Conservation (phyloP, 345 rosid genomes). For the Brassica incana region DNA sequence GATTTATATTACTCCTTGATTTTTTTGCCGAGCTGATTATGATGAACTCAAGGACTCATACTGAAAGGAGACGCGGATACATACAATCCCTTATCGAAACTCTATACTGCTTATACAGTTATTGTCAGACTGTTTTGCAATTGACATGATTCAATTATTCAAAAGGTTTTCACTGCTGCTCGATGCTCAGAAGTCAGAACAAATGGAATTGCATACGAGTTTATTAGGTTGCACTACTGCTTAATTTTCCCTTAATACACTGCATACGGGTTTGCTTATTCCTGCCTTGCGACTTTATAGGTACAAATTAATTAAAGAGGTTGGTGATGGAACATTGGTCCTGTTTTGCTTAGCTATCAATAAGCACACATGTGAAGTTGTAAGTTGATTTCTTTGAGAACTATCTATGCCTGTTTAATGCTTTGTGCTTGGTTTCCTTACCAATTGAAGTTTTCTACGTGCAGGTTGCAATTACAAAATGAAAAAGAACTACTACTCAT, state of each 20-base stretch:
- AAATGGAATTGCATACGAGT: background rate
- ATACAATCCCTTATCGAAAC: background rate
- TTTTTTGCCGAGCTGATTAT: background rate
- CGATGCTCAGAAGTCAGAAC: background rate
- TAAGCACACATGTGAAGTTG: conserved; percentile 92
- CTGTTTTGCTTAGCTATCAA: conserved; percentile 83
- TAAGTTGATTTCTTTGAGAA: conserved; percentile 41
- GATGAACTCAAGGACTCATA: background rate
- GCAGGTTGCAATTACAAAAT: conserved; percentile 93
- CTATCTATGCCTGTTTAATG: background rate
- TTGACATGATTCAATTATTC: background rate
- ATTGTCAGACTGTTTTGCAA: background rate
- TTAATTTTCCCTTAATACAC: background rate
- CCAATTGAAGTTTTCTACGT: background rate
- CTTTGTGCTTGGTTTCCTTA: background rate
- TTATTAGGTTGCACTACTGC: too few relatives aligned
- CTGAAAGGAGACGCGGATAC: background rate
- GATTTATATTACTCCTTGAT: background rate
- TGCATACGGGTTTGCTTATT: conserved; percentile 1
- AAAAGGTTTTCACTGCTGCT: background rate
- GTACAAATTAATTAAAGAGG: conserved; percentile 91
- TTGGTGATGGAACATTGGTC: conserved; percentile 96
- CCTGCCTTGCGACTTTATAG: conserved; percentile 34
- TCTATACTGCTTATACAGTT: background rate
- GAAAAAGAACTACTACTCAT: conserved; percentile 92